These are phyloP conservation scores for Botrytis deweyae DNA, from an alignment of 2,329 filamentous ascomycete genomes.

Conservation along the genomic window DNA sequence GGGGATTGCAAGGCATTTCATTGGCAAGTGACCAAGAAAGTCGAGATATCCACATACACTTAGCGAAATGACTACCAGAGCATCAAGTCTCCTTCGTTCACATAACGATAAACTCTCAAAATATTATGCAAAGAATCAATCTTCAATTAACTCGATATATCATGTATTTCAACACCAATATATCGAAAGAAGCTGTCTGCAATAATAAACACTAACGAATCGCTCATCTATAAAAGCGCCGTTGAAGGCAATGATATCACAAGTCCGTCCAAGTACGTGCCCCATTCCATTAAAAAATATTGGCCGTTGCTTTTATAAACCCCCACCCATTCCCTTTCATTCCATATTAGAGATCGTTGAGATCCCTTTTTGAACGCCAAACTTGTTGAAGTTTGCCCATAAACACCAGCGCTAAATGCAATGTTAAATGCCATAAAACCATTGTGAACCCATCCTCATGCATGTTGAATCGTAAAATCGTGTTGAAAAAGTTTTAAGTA, in stretches of 20 bases:
- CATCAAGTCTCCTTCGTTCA: neutral
- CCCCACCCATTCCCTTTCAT: constrained; percentile 13
- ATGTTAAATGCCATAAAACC: constrained; percentile 28
- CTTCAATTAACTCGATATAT: constrained; percentile 9
- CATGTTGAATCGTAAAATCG: constrained; percentile 40
- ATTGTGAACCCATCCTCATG: constrained; percentile 24
- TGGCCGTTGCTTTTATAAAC: constrained; percentile 15
- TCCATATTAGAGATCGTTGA: constrained; percentile 33
- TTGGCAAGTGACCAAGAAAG: neutral
- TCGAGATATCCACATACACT: neutral
- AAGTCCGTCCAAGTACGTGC: constrained; percentile 12
- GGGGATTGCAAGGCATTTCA: neutral
- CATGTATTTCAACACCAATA: neutral
- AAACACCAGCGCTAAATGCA: constrained; percentile 40
- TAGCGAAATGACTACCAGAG: neutral
- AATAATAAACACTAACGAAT: neutral
- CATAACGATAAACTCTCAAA: neutral
- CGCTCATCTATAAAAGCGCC: constrained; percentile 21
- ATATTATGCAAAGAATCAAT: neutral
- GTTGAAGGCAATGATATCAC: constrained; percentile 22
- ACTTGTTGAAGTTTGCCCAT: constrained; percentile 40
- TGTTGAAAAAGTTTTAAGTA: constrained; percentile 25
- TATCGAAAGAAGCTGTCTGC: neutral
- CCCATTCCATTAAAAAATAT: constrained; percentile 12
- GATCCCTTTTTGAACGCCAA: constrained; percentile 38